These are phyloP conservation scores for Ophiostoma sp. DNA, from an alignment of 2,329 filamentous ascomycete species.

Conservation along the genomic window DNA sequence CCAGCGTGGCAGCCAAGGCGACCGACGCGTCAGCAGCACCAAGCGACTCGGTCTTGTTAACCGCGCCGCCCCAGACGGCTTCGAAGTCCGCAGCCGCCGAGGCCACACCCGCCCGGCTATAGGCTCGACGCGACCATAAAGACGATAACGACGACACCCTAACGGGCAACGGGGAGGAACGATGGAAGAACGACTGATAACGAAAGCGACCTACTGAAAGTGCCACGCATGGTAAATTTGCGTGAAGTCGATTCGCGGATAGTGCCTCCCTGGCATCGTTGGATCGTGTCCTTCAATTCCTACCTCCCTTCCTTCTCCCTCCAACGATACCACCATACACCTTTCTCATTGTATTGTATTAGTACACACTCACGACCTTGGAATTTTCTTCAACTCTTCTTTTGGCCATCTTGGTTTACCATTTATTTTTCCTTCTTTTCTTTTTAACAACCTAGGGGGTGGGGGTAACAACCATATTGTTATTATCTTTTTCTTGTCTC, in stretches of 20 bases:
- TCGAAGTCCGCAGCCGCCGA: neutral
- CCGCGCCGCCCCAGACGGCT: neutral
- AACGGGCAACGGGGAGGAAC: neutral
- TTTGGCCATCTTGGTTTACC: neutral
- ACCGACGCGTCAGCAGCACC: neutral
- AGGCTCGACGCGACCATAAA: neutral
- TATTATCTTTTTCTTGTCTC: neutral
- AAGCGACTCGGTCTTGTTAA: neutral
- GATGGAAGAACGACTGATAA: neutral
- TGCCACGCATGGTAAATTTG: neutral
- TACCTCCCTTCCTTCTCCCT: neutral
- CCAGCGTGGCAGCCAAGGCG: neutral
- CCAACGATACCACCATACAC: conserved; percentile 1
- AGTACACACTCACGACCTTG: conserved; percentile 19
- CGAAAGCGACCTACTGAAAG: neutral
- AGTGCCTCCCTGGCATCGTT: neutral
- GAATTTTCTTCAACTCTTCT: neutral
- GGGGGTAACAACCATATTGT: neutral
- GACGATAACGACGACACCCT: neutral
- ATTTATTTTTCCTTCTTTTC: neutral
- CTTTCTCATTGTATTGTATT: conserved; percentile 16
- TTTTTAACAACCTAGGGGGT: neutral
- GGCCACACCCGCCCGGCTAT: neutral
- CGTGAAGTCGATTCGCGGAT: neutral
- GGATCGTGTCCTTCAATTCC: neutral